Conservation (phyloP, 2,329 filamentous ascomycete genomes). For the Elsinoe ampelina region DNA sequence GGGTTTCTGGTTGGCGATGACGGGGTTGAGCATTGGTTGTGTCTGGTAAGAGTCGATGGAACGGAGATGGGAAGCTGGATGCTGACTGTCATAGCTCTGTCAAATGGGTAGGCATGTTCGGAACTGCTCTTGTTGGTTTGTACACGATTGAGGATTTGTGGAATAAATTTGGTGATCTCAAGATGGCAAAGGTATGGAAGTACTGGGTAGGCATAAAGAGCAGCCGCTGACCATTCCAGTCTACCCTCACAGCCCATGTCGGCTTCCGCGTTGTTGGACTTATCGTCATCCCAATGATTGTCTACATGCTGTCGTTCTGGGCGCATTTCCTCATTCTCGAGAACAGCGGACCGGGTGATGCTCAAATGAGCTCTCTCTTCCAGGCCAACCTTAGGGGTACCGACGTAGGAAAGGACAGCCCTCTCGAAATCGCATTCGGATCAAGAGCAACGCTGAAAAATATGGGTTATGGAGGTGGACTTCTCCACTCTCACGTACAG, state of each 20-base stretch:
- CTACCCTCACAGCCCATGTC: slow-evolving; percentile 65
- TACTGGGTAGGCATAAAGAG: neutral
- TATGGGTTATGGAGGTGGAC: slow-evolving; percentile 96
- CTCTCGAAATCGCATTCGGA: slow-evolving; percentile 80
- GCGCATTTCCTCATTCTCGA: slow-evolving; percentile 90
- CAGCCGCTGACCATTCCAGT: slow-evolving; percentile 30
- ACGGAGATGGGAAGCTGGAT: neutral
- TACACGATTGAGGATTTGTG: slow-evolving; percentile 96
- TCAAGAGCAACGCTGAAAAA: slow-evolving; percentile 94
- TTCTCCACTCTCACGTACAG: slow-evolving; percentile 93
- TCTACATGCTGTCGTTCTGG: slow-evolving; percentile 94
- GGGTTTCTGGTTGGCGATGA: slow-evolving; percentile 91
- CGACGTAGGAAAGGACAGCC: slow-evolving; percentile 87
- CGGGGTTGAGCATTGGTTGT: slow-evolving; percentile 89
- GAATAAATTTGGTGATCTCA: slow-evolving; percentile 92
- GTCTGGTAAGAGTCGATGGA: slow-evolving; percentile 48
- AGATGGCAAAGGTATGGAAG: slow-evolving; percentile 67
- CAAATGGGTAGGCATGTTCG: slow-evolving; percentile 95
- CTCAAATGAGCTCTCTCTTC: slow-evolving; percentile 99
- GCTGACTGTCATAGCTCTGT: slow-evolving; percentile 53
- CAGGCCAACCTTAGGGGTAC: slow-evolving; percentile 93
- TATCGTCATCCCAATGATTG: slow-evolving; percentile 77
- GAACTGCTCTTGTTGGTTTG: slow-evolving; percentile 84
- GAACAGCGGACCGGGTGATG: slow-evolving; percentile 89
- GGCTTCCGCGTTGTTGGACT: slow-evolving; percentile 72